Evolutionary conservation across 108 stramenopile species (phyloP).

Genomic region (Nitzschia sp.): DNA sequence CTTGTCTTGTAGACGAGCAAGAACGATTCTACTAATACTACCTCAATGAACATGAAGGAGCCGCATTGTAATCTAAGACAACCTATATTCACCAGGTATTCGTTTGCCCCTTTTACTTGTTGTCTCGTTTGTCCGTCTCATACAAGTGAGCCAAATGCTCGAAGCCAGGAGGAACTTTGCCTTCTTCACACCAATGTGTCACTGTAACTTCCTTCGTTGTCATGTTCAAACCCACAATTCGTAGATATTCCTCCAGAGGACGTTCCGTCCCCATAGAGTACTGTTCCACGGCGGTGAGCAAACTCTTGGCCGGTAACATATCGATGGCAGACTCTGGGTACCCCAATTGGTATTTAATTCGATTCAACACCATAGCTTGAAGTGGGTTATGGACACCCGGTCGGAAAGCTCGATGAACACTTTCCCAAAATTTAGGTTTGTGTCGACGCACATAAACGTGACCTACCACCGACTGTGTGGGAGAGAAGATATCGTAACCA

Average conservation of each 20-base stretch:
- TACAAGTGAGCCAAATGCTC: conserved; percentile 63
- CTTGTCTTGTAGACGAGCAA: no score
- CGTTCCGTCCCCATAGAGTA: conserved; percentile 81
- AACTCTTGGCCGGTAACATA: conserved; percentile 59
- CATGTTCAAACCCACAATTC: conserved; percentile 78
- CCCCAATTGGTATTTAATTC: conserved; percentile 79
- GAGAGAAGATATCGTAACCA: conserved; percentile 96
- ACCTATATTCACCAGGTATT: no score
- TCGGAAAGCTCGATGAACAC: conserved; percentile 78
- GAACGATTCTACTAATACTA: no score
- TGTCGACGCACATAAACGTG: conserved; percentile 86
- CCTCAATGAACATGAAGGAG: no score
- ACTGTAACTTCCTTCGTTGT: conserved; percentile 72
- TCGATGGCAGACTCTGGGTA: conserved; percentile 85
- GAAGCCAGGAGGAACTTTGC: conserved; percentile 74
- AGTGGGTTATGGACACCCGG: conserved; percentile 73
- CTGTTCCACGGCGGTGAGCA: conserved; percentile 79
- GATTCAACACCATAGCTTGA: conserved; percentile 70
- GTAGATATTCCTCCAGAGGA: conserved; percentile 65
- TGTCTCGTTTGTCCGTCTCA: conserved; percentile 7
- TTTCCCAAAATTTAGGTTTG: conserved; percentile 98
- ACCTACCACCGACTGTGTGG: conserved; percentile 80
- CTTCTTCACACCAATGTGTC: conserved; percentile 82
- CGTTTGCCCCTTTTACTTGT: not conserved
- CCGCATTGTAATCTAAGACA: no score